Evolutionary conservation across 257 asterid species (phyloP).

Genomic region (Gardenia jasminoides): DNA sequence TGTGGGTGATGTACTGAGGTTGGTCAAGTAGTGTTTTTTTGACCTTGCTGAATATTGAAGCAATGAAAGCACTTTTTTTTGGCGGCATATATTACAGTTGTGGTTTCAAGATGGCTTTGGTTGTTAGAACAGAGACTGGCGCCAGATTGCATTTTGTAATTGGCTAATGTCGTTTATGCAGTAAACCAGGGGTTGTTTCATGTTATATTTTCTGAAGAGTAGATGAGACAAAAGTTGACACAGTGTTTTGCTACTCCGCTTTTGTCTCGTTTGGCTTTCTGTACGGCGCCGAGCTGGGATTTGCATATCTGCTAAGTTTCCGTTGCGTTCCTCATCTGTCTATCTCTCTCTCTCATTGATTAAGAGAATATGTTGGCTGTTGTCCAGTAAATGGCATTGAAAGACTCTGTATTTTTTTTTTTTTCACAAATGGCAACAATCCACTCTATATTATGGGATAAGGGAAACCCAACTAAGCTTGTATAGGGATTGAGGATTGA

Average conservation of each 20-base stretch:
- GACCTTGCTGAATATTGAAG: not conserved
- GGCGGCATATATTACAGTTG: not conserved
- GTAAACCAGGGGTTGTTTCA: not conserved
- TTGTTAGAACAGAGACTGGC: not conserved
- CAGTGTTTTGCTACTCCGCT: too few species aligned
- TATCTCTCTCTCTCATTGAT: too few species aligned
- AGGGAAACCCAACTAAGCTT: too few species aligned
- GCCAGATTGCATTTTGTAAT: not conserved
- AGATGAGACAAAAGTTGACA: not conserved
- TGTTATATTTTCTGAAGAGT: not conserved
- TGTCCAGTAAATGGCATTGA: too few species aligned
- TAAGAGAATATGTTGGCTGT: too few species aligned
- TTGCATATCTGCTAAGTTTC: too few species aligned
- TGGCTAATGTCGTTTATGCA: not conserved
- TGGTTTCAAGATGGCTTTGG: not conserved
- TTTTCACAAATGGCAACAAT: too few species aligned
- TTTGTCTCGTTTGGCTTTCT: not conserved
- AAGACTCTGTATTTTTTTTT: too few species aligned
- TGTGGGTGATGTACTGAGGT: constrained; percentile 75
- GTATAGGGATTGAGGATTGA: too few species aligned
- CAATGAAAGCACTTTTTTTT: not conserved
- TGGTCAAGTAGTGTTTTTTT: constrained; percentile 47
- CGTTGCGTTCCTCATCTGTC: too few species aligned
- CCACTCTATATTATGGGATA: too few species aligned
- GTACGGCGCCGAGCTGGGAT: too few species aligned